These are phyloP conservation scores for Lasiosphaeria hispida DNA, from an alignment of 495 filamentous ascomycete genomes.

Conservation along the genomic window DNA sequence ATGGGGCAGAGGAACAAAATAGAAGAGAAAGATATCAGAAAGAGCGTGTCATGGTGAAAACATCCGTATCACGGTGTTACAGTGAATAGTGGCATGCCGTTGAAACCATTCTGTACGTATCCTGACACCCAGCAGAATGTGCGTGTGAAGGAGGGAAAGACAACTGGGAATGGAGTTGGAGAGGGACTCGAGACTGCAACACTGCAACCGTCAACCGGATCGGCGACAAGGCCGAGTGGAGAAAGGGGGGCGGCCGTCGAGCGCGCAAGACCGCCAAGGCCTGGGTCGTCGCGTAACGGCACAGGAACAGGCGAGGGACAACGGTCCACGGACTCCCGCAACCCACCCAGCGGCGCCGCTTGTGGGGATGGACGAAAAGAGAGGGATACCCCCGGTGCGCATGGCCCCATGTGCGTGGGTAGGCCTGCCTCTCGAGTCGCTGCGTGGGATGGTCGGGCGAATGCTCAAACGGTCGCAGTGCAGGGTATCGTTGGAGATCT, in stretches of 20 bases:
- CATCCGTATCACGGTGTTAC: constrained; percentile 21
- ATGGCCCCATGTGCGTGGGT: not conserved
- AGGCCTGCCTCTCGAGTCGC: constrained; percentile 9
- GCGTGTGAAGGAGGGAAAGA: constrained; percentile 18
- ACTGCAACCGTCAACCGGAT: constrained; percentile 4
- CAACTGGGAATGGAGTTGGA: constrained; percentile 7
- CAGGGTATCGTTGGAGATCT: constrained; percentile 27
- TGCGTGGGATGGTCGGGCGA: constrained; percentile 21
- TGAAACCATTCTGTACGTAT: constrained; percentile 18
- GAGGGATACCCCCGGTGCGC: too few relatives aligned
- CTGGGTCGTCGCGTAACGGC: constrained; percentile 5
- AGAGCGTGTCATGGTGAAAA: constrained; percentile 30
- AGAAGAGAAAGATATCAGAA: constrained; percentile 30
- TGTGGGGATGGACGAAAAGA: constrained; percentile 1
- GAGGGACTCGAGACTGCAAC: constrained; percentile 10
- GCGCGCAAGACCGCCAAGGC: constrained; percentile 5
- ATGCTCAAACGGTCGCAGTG: constrained; percentile 34
- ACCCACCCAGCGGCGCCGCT: constrained; percentile 9
- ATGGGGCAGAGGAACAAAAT: constrained; percentile 47
- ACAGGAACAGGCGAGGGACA: too few relatives aligned
- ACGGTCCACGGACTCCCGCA: constrained; percentile 4
- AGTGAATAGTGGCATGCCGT: constrained; percentile 30
- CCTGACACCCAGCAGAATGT: constrained; percentile 22
- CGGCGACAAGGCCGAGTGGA: constrained; percentile 5
- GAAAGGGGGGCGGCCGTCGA: constrained; percentile 3